phyloP scores from a whole-genome alignment of 2,329 filamentous ascomycete species.

The Hypoxylon sp. region DNA sequence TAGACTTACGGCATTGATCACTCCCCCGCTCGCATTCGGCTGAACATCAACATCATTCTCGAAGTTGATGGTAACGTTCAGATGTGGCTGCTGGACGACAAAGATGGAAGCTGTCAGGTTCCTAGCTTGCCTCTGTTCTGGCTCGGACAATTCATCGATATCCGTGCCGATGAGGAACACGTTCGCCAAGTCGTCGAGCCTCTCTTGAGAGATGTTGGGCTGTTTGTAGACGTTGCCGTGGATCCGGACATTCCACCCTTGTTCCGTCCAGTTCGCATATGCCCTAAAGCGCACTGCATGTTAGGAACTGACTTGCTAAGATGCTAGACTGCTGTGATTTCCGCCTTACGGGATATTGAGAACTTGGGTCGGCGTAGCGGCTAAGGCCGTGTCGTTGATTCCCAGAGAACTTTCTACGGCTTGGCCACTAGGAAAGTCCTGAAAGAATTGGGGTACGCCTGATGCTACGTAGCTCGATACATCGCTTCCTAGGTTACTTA shows the following conservation, averaged over 20 bases:
- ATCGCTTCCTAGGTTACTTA: constrained; percentile 67
- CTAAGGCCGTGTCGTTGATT: constrained; percentile 70
- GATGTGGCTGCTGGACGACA: constrained; percentile 78
- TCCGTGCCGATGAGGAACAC: constrained; percentile 77
- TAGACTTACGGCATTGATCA: constrained; percentile 57
- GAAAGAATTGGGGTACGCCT: constrained; percentile 77
- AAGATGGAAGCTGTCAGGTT: constrained; percentile 82
- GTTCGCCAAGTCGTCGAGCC: constrained; percentile 78
- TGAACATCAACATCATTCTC: constrained; percentile 61
- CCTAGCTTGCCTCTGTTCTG: constrained; percentile 76
- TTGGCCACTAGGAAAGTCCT: constrained; percentile 74
- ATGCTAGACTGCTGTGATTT: constrained; percentile 52
- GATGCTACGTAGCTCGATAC: constrained; percentile 73
- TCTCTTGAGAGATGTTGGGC: constrained; percentile 75
- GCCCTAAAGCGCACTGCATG: constrained; percentile 47
- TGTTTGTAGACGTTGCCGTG: constrained; percentile 88
- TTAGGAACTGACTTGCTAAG: constrained; percentile 9
- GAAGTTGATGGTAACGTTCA: constrained; percentile 75
- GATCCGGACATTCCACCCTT: constrained; percentile 82
- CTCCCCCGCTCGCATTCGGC: constrained; percentile 70
- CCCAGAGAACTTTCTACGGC: constrained; percentile 74
- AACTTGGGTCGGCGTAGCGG: constrained; percentile 76
- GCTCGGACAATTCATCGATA: constrained; percentile 70
- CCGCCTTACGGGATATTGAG: constrained; percentile 72
- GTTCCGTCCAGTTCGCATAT: constrained; percentile 84